Evolutionary conservation across 306 rosid species (phyloP), one percentile per base, ranked within the genome.

Genomic region (Begonia fuchsioides): DNA sequence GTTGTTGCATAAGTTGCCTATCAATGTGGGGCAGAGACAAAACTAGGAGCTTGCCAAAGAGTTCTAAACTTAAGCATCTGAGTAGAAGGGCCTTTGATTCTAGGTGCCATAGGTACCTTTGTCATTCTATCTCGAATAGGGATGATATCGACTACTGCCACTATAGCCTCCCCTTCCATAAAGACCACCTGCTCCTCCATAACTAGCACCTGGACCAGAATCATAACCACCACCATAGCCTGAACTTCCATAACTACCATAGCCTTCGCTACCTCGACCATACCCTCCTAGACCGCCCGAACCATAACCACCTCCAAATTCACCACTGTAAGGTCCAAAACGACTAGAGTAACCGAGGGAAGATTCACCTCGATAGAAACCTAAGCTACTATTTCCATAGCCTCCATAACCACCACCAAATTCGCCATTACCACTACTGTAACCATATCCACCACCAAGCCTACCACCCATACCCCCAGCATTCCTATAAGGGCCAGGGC

Each of bases 401-500:
- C 65, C 40, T 39, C 82, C 78, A 72, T 76, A 76, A 46, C 78
- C 75, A 43, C 75, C 66, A 14, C 78, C 75, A 72, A 68, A 76
- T 39, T 76, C 82, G 32, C 78, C 77, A 58, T 65, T 62, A 71
- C 61, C 58, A 10, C 82, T 53, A 58, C 75, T 74, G 59, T 68
- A 76, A 61, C 78, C 82, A 43, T 71, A 76, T 47, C 82, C 82
- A 49, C 82, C 59, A 17, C 75, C 82, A 54, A 67, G 53, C 67
- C 97, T 79, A 75, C 75, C 77, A 32, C 78, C 90, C 58, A 69
- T 56, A 65, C 81, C 74, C 49, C 88, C 83, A 44, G 86, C 63
- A 16, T 85, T 76, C 80, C 97, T 84, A 81, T 78, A 74, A 65
- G 97, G 81, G 58, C 74, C 80, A 51, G 90, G 93, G 58, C 78